phyloP scores from a whole-genome alignment of 371 early-diverging fungal genomes.

The Batkoa obscura region DNA sequence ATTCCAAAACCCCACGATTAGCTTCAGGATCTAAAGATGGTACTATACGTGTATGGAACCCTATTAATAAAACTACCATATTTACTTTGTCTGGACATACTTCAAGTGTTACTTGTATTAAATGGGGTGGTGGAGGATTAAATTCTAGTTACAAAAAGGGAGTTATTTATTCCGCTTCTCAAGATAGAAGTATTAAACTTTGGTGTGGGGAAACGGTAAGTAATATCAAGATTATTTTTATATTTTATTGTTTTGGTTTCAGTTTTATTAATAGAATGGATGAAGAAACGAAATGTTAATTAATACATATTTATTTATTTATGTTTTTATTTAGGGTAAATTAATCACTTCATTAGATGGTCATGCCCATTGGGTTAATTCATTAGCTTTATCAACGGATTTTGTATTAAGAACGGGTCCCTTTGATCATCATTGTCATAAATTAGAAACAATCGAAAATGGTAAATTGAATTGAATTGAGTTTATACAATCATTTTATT shows the following conservation, averaged over 20 bases:
- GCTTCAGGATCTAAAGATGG: slow-evolving; percentile 90
- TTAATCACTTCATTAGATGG: slow-evolving; percentile 70
- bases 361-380: slow-evolving; percentile 88
- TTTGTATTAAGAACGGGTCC: slow-evolving; percentile 78
- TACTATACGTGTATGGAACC: slow-evolving; percentile 93
- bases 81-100: slow-evolving; percentile 79
- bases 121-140: slow-evolving; percentile 61
- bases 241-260: no score
- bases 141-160: no score
- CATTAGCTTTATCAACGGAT: slow-evolving; percentile 78
- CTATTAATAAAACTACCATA: slow-evolving; percentile 43
- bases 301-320: not conserved
- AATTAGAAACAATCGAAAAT: no score
- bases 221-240: no score
- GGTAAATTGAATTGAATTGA: no score
- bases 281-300: no score
- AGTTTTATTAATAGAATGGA: no score
- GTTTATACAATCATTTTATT: no score
- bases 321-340: slow-evolving; percentile 33
- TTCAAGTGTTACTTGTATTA: slow-evolving; percentile 73
- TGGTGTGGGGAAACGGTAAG: slow-evolving; percentile 47
- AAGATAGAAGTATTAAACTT: slow-evolving; percentile 84
- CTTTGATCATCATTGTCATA: no score
- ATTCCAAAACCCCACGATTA: slow-evolving; percentile 52
- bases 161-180: slow-evolving; percentile 72